A percentile compares a stretch with the other conserved stretches of the same genome.
Evolutionary conservation across 345 rosid genomes (phyloP).

Genomic region (Lepidium africanum): DNA sequence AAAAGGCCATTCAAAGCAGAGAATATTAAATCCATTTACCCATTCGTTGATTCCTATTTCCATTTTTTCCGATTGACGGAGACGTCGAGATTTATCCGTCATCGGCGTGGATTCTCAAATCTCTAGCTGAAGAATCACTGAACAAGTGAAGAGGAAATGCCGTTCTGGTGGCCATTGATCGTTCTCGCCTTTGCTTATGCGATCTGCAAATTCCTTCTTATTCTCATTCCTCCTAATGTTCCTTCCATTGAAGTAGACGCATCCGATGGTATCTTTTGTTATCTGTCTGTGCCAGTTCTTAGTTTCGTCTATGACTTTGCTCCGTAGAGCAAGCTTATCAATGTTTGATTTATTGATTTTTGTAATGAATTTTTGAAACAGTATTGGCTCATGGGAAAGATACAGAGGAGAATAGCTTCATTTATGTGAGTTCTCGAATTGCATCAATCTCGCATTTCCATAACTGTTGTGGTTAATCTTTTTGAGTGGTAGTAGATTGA

Average conservation of each 20-base stretch:
- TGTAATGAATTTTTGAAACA: constrained; percentile 19
- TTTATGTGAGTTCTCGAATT: constrained; percentile 64
- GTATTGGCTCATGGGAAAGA: constrained; percentile 79
- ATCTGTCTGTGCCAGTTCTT: neutral
- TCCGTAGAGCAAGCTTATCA: neutral
- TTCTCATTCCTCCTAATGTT: constrained; percentile 89
- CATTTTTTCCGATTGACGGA: constrained; percentile 5
- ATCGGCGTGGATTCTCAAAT: neutral
- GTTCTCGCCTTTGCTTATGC: constrained; percentile 83
- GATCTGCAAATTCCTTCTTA: constrained; percentile 76
- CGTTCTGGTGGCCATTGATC: constrained; percentile 88
- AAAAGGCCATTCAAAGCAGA: constrained; percentile 8
- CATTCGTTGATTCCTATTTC: constrained; percentile 9
- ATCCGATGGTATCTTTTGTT: constrained; percentile 58
- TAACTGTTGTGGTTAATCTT: neutral
- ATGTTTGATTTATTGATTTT: constrained; percentile 2
- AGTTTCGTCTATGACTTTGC: neutral
- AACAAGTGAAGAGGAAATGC: constrained; percentile 31
- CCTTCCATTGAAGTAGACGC: constrained; percentile 93
- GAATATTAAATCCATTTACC: neutral
- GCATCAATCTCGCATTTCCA: neutral
- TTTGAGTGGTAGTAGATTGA: neutral
- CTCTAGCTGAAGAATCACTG: neutral
- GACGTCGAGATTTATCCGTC: constrained; percentile 1
- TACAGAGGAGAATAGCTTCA: constrained; percentile 75